phyloP scores from a whole-genome alignment of 192 early-diverging fungal genomes.

The Rhizophagus sp. region DNA sequence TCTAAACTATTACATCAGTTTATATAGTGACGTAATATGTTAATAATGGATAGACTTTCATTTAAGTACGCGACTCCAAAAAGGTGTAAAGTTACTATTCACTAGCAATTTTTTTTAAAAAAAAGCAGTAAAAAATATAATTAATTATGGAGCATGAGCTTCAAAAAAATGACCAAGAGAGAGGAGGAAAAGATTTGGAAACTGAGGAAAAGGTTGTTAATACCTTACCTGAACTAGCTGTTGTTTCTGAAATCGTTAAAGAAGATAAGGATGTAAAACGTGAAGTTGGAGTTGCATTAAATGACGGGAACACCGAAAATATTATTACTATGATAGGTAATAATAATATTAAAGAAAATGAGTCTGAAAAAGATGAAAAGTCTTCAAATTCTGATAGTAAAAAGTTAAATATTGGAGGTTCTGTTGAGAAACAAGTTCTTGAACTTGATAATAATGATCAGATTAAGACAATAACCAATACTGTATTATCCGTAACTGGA shows the following conservation, averaged over 20 bases:
- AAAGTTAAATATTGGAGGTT: not conserved
- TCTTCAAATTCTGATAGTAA: not conserved
- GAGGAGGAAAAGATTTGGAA: not conserved
- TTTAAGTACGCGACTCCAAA: no score
- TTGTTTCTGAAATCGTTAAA: not conserved
- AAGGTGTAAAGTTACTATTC: no score
- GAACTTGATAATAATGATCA: not conserved
- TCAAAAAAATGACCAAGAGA: not conserved
- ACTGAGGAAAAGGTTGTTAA: not conserved
- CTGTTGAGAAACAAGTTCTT: not conserved
- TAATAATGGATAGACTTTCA: no score
- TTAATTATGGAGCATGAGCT: not conserved
- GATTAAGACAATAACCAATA: no score
- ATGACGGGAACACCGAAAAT: not conserved
- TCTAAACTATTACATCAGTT: no score
- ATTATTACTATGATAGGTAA: no score
- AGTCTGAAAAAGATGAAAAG: not conserved
- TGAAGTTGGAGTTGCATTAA: not conserved
- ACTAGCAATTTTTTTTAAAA: no score
- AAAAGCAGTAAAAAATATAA: no score
- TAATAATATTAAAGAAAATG: not conserved
- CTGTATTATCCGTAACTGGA: no score
- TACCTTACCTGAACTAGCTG: not conserved
- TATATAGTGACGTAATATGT: no score
- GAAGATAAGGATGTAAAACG: not conserved